A percentile compares a stretch with the other conserved stretches of the same genome.
Evolutionary conservation across 148 eudicot species (phyloP).

Genomic region (Agrostemma githago): DNA sequence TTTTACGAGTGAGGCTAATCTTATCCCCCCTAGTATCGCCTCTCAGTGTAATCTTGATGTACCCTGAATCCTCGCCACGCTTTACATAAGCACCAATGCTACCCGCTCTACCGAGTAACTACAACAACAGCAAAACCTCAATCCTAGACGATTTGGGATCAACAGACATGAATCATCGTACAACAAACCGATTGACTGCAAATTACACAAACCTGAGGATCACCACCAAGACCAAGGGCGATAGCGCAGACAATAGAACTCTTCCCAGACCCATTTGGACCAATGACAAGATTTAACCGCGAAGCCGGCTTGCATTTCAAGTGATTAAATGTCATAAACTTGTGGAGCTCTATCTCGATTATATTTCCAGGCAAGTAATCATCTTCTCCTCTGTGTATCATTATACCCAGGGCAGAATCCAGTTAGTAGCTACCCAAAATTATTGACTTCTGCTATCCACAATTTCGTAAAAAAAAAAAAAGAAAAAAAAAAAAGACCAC

Average conservation of each 20-base stretch:
- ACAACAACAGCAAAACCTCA: constrained; percentile 26
- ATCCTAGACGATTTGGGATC: background rate
- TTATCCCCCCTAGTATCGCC: constrained; percentile 46
- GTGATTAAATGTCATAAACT: constrained; percentile 80
- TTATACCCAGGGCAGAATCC: too few relatives aligned
- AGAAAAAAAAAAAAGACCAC: too few relatives aligned
- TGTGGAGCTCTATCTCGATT: constrained; percentile 69
- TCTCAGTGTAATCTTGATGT: constrained; percentile 60
- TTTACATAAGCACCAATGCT: constrained; percentile 85
- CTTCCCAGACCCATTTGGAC: constrained; percentile 95
- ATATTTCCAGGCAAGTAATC: constrained; percentile 87
- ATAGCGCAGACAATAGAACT: constrained; percentile 93
- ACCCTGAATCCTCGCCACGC: constrained; percentile 82
- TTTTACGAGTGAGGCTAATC: constrained; percentile 57
- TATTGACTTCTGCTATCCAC: too few relatives aligned
- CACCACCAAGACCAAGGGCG: constrained; percentile 91
- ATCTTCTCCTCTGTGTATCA: constrained; percentile 62
- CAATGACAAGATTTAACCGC: constrained; percentile 82
- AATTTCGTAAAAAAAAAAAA: too few relatives aligned
- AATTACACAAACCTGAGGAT: constrained; percentile 62
- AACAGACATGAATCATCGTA: background rate
- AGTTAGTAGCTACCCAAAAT: too few relatives aligned
- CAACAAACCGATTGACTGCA: background rate
- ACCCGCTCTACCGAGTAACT: constrained; percentile 85
- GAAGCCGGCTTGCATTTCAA: constrained; percentile 76